Evolutionary conservation across 306 rosid species (phyloP).

Genomic region (Castanea mollissima): DNA sequence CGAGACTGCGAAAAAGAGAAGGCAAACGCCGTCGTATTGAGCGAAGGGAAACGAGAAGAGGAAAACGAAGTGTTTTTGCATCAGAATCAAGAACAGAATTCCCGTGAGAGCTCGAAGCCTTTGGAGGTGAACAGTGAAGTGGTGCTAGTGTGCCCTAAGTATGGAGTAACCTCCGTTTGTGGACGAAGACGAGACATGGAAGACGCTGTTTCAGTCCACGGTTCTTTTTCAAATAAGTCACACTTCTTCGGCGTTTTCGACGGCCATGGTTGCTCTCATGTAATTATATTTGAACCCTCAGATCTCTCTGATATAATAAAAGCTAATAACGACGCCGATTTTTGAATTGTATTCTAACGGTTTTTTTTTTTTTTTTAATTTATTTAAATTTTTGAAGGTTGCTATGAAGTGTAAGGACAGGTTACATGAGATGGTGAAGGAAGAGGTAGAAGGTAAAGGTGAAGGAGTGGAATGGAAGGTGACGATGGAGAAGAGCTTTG

Average conservation of each 20-base stretch:
- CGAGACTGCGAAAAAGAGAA: conserved; percentile 20
- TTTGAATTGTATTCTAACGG: neutral
- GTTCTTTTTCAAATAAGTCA: conserved; percentile 18
- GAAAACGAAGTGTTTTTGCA: neutral
- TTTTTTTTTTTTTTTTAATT: neutral
- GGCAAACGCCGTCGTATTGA: neutral
- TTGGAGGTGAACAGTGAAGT: neutral
- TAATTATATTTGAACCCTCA: conserved; percentile 16
- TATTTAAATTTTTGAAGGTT: conserved; percentile 21
- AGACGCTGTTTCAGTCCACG: conserved; percentile 65
- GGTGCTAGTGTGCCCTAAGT: conserved; percentile 27
- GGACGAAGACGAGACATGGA: conserved; percentile 96
- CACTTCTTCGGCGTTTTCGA: conserved; percentile 91
- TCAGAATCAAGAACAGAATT: neutral
- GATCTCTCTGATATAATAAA: neutral
- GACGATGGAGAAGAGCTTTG: conserved; percentile 40
- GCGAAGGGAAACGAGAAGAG: neutral
- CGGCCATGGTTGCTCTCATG: conserved; percentile 99
- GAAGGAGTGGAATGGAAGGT: conserved; percentile 34
- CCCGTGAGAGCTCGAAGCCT: conserved; percentile 1
- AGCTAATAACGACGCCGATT: neutral
- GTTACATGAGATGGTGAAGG: conserved; percentile 44
- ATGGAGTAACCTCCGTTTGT: conserved; percentile 76
- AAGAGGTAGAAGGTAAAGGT: conserved; percentile 26
- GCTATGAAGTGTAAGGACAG: conserved; percentile 45